Base-by-base conservation (phyloP, 495 filamentous ascomycete species). In the Penicillium samsonianum region DNA sequence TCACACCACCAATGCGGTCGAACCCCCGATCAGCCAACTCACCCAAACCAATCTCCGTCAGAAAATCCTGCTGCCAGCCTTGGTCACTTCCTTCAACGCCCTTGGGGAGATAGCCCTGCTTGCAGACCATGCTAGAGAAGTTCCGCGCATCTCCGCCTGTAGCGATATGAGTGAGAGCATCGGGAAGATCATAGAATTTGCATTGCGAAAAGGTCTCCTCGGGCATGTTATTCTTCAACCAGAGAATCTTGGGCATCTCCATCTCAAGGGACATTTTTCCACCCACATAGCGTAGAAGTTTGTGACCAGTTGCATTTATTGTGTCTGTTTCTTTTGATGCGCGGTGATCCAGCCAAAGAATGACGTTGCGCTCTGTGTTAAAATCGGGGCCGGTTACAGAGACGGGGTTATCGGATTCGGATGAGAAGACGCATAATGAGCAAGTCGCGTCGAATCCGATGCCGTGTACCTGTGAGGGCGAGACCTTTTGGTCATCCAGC, bases 241-340 rank as follows among this genome's bases (percentile, higher is more conserved):
- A 96, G 25, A 96, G 78, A 1, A 93, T 88, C 67, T 96, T 96
- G 33, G 91, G 91, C 20, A 94, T 90, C 70, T 96, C 91, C 91
- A 96, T 96, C 78, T 96, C 91, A 58, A 92, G 88, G 65, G 87
- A 91, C 91, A 96, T 96, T 64, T 81, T 89, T 42, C 91, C 91
- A 53, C 91, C 91, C 12, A 96, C 90, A 70, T 95, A 96, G 37
- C 87, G 83, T 30, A 96, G 80, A 16, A 96, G 79, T 61, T 89
- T 87, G 73, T 96, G 91, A 33, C 82, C 80, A 2, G 91, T 94
- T 23, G 82, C 82, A 74, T 96, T 96, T 78, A 96, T 92, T 69
- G 82, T 82, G 22, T 84, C 80, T 23, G 91, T 90, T 76, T 96
- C 91, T 55, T 87, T 83, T 30, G 90, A 77, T 3, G 91, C 88